These are phyloP conservation scores for Jackrogersella multiformis DNA, from an alignment of 495 filamentous ascomycete genomes.

Conservation along the genomic window DNA sequence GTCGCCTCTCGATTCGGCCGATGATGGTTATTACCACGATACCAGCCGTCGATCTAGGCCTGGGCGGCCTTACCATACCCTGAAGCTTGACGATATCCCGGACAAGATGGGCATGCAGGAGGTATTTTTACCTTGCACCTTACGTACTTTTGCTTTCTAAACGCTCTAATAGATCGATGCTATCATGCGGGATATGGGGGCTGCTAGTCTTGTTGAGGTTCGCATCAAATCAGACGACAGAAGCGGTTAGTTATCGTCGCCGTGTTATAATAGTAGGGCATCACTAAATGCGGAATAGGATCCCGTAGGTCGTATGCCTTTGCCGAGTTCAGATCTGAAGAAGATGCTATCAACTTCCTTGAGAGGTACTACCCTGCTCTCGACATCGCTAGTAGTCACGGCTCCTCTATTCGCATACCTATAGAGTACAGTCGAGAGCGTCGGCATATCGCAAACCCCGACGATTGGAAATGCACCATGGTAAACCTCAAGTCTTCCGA, in stretches of 20 bases:
- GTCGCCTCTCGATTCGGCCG: slow-evolving; percentile 37
- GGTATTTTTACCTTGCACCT: slow-evolving; percentile 8
- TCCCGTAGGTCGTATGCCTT: slow-evolving; percentile 75
- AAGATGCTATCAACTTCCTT: slow-evolving; percentile 70
- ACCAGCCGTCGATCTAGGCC: slow-evolving; percentile 29
- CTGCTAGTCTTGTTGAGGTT: slow-evolving; percentile 42
- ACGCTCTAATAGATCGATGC: slow-evolving; percentile 37
- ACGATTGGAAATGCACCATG: slow-evolving; percentile 80
- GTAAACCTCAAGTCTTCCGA: slow-evolving; percentile 55
- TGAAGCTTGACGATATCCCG: slow-evolving; percentile 45
- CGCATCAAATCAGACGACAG: slow-evolving; percentile 45
- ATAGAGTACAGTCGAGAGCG: slow-evolving; percentile 51
- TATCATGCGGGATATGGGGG: slow-evolving; percentile 44
- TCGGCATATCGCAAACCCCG: slow-evolving; percentile 47
- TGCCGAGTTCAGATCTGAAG: slow-evolving; percentile 68
- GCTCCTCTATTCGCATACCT: slow-evolving; percentile 36
- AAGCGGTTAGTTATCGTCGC: slow-evolving; percentile 26
- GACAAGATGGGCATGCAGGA: slow-evolving; percentile 40
- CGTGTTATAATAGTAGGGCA: slow-evolving; percentile 28
- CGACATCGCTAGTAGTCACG: slow-evolving; percentile 56
- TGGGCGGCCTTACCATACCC: slow-evolving; percentile 45
- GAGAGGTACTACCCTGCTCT: slow-evolving; percentile 72
- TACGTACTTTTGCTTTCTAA: neutral
- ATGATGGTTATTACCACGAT: slow-evolving; percentile 40
- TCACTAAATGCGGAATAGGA: slow-evolving; percentile 66